Base-by-base conservation (phyloP, 257 asterid genomes). In the Fraxinus americana region DNA sequence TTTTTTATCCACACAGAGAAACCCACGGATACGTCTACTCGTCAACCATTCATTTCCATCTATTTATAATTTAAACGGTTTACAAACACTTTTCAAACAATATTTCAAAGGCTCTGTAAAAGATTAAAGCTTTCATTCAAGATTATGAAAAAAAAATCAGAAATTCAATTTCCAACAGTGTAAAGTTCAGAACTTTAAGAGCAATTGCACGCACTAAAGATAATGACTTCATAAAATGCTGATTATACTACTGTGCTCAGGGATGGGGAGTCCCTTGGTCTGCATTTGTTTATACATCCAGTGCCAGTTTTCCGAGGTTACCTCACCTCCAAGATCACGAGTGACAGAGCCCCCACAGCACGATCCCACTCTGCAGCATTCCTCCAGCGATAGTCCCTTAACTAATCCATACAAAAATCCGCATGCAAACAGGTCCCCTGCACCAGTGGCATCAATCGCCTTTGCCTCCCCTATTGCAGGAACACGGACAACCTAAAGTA, bases 321-420 rank as follows among this genome's bases (percentile, higher is more conserved):
- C 99, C 87, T 96, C 98, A 1, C 98, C 98, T 14, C 99, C 99
- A 0, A 96, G 92, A 30, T 95, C 79, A 7, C 96, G 96, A 10
- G 92, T 88, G 19, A 96, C 98, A 1, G 98, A 92, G 1, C 97
- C 99, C 32, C 99, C 99, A 32, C 97, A 90, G 84, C 99, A 96
- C 7, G 99, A 85, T 4, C 99, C 99, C 0, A 92, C 79, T 80
- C 87, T 85, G 68, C 99, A 96, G 87, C 97, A 93, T 73, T 90
- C 97, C 71, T 96, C 99, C 32, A 93, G 86, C 0, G 97, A 75
- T 2, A 89, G 74, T 17, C 96, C 98, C 74, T 87, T 91, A 86
- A 96, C 90, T 77, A 96, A 79, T 67, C 99, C 99, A 23, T 93
- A 96, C 78, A 96, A 73, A 86, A 93, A 96, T 11, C 99, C 99